Percentiles rank a stretch among this genome's conserved stretches.
These are phyloP conservation scores for Globisporangium echinulatum DNA, from an alignment of 352 stramenopile genomes.

Conservation along the genomic window DNA sequence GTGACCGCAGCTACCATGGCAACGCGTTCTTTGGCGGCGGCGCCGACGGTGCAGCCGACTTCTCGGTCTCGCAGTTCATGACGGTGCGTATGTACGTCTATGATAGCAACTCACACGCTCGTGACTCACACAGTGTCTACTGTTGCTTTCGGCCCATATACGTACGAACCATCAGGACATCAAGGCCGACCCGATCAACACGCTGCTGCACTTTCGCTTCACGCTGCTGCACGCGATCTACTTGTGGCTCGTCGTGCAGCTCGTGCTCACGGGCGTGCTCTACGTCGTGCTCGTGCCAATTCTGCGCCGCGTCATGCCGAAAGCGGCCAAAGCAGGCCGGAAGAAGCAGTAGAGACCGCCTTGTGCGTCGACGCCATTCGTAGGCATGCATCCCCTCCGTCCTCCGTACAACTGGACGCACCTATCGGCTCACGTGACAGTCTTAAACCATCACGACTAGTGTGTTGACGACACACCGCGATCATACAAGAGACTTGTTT, in stretches of 20 bases:
- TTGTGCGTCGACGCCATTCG: background rate
- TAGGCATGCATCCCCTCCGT: too few species aligned
- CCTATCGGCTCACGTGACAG: too few species aligned
- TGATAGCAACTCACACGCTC: background rate
- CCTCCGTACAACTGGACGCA: too few species aligned
- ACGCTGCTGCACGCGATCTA: slow-evolving; percentile 75
- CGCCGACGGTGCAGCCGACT: slow-evolving; percentile 39
- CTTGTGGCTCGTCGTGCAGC: slow-evolving; percentile 65
- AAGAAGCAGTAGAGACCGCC: slow-evolving; percentile 20
- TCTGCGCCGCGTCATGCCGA: slow-evolving; percentile 61
- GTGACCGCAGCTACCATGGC: slow-evolving; percentile 43
- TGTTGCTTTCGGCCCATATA: background rate
- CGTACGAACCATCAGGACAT: slow-evolving; percentile 27
- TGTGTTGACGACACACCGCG: too few species aligned
- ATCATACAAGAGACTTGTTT: too few species aligned
- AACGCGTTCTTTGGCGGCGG: slow-evolving; percentile 34
- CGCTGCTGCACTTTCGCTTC: slow-evolving; percentile 73
- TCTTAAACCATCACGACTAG: too few species aligned
- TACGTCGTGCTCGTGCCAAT: slow-evolving; percentile 67
- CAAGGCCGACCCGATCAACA: slow-evolving; percentile 67
- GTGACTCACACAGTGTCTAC: background rate
- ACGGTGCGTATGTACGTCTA: slow-evolving; percentile 17
- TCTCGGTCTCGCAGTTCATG: slow-evolving; percentile 63
- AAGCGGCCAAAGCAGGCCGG: slow-evolving; percentile 12
- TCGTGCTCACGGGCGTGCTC: slow-evolving; percentile 49